Conservation (phyloP, 1,284 basidiomycete species). For the Schizopora paradoxa region DNA sequence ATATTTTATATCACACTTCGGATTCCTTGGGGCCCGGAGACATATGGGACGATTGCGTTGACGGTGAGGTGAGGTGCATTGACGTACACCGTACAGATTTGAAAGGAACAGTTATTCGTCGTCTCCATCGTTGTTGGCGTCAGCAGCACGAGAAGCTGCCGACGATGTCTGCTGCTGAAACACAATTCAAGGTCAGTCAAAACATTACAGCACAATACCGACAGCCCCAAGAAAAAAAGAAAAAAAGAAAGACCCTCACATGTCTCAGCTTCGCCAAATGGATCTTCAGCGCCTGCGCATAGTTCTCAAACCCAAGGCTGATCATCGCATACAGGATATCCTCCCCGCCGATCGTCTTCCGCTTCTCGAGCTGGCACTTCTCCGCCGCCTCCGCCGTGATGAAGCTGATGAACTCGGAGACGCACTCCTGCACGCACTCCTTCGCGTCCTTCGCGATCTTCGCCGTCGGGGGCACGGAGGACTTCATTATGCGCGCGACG, state of each 20-base stretch:
- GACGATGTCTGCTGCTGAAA: slow-evolving; percentile 13
- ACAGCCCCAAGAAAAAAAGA: neutral
- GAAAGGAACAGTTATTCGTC: no score
- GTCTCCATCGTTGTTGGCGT: slow-evolving; percentile 1
- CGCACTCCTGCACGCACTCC: slow-evolving; percentile 94
- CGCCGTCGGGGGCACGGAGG: slow-evolving; percentile 81
- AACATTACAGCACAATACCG: slow-evolving; percentile 17
- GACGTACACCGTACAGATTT: no score
- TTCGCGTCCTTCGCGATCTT: slow-evolving; percentile 98
- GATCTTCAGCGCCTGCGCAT: slow-evolving; percentile 85
- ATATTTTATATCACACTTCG: no score
- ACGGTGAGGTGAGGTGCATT: no score
- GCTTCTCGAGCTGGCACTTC: slow-evolving; percentile 82
- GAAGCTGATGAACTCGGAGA: slow-evolving; percentile 94
- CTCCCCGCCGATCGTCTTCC: slow-evolving; percentile 86
- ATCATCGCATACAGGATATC: slow-evolving; percentile 87
- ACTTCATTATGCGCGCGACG: slow-evolving; percentile 93
- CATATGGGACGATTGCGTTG: no score
- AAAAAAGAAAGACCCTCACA: slow-evolving; percentile 41
- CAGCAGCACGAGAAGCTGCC: slow-evolving; percentile 9
- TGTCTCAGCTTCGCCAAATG: slow-evolving; percentile 85
- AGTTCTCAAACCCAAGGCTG: slow-evolving; percentile 92
- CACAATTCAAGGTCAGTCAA: neutral
- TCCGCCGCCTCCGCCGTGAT: slow-evolving; percentile 89
- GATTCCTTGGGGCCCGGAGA: no score